Conservation (phyloP, 2,329 filamentous ascomycete species). For the Paecilomyces fulvus region DNA sequence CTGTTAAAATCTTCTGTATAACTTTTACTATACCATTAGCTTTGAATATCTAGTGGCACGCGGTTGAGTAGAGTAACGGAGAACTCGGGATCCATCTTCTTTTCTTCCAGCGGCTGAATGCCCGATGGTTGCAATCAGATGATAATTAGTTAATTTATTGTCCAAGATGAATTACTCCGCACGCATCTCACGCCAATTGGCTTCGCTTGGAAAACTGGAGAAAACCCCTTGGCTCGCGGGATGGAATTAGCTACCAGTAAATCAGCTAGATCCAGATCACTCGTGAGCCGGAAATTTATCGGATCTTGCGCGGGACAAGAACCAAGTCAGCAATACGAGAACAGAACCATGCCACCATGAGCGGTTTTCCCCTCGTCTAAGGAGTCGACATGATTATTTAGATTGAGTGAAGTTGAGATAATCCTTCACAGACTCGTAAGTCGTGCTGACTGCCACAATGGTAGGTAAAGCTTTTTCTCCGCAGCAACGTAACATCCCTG, state of each 20-base stretch:
- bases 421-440: background rate
- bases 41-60: background rate
- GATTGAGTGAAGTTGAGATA: background rate
- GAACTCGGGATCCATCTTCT: background rate
- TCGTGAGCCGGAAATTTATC: background rate
- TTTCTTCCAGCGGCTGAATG: background rate
- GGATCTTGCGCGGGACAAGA: background rate
- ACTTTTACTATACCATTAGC: background rate
- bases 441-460: background rate
- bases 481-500: background rate
- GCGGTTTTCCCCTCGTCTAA: background rate
- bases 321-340: background rate
- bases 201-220: background rate
- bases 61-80: background rate
- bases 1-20: background rate
- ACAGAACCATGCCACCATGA: background rate
- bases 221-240: background rate
- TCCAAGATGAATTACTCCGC: background rate
- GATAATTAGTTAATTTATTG: background rate
- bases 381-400: background rate
- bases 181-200: background rate
- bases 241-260: background rate
- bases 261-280: background rate
- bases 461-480: background rate
- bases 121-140: background rate